These are phyloP conservation scores for Sarocladium kiliense DNA, from an alignment of 2,329 filamentous ascomycete genomes.

Conservation along the genomic window DNA sequence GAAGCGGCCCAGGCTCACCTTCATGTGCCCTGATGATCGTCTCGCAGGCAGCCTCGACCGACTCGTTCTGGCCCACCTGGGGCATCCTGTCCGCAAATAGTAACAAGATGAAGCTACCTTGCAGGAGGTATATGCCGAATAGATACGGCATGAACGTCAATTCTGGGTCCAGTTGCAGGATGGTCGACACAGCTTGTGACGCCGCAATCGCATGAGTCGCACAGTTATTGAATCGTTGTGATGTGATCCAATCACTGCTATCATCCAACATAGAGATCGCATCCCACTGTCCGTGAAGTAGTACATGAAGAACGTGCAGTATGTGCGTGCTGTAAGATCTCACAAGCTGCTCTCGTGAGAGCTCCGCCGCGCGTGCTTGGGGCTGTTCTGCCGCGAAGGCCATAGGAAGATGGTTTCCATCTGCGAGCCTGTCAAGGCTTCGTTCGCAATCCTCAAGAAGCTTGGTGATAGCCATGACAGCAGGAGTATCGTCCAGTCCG, in stretches of 20 bases:
- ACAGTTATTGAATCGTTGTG: conserved; percentile 37
- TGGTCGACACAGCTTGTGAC: conserved; percentile 38
- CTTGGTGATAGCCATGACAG: conserved; percentile 28
- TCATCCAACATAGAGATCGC: conserved; percentile 44
- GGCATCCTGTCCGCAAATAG: conserved; percentile 45
- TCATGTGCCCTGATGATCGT: conserved; percentile 46
- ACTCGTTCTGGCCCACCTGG: conserved; percentile 37
- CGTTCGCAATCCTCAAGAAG: conserved; percentile 32
- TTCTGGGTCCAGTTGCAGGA: conserved; percentile 42
- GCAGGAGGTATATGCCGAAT: conserved; percentile 46
- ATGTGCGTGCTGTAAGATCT: conserved; percentile 43
- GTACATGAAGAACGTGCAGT: conserved; percentile 41
- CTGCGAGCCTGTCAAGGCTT: conserved; percentile 26
- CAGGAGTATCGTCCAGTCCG: conserved; percentile 27
- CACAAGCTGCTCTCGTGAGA: conserved; percentile 32
- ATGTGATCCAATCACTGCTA: conserved; percentile 43
- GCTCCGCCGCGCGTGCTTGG: conserved; percentile 16
- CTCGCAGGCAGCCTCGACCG: conserved; percentile 43
- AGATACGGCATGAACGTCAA: conserved; percentile 48
- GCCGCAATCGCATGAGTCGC: conserved; percentile 42
- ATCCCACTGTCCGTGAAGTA: conserved; percentile 45
- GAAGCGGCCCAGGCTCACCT: conserved; percentile 18
- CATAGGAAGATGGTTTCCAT: not conserved
- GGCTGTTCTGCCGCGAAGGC: not conserved
- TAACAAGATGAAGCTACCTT: conserved; percentile 44